Evolutionary conservation across 441 rosid genomes (phyloP), one percentile per base, ranked within the genome.

Genomic region (Populus trichocarpa): DNA sequence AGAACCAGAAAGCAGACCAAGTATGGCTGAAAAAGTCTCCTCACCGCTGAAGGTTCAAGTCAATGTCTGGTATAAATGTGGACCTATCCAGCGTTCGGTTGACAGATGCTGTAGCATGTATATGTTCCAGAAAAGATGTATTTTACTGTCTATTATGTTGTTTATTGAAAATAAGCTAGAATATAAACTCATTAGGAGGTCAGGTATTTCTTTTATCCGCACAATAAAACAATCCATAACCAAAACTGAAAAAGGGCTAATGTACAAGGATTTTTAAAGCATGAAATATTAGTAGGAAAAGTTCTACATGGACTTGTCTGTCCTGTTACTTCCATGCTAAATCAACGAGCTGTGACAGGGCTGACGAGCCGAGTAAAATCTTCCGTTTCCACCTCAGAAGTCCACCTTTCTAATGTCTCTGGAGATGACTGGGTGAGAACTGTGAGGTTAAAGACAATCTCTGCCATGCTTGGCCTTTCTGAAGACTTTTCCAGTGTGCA

Each of bases 391-490:
- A 82, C 23, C 75, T 78, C 88, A 20, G 86, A 83, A 81, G 82
- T 65, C 88, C 86, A 83, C 78, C 77, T 67, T 22, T 85, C 88
- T 50, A 68, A 53, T 40, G 85, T 75, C 77, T 82, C 85, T 28
- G 83, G 71, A 70, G 82, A 73, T 71, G 90, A 75, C 16, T 88
- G 85, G 57, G 84, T 65, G 22, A 90, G 86, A 81, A 89, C 81
- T 1, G 91, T 83, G 61, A 91, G 89, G 83, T 78, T 86, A 79
- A 90, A 84, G 77, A 90, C 96, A 7, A 91, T 69, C 80, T 91
- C 96, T 18, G 79, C 88, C 91, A 91, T 90, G 77, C 83, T 85
- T 63, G 91, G 96, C 85, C 93, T 88, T 6, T 83, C 80, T 30
- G 79, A 63, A 70, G 91, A 61, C 68, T 83, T 81, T 82, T 85